Percentiles rank a stretch among this genome's conserved stretches.
Conservation (phyloP, 2,329 filamentous ascomycete genomes). For the Arthrobotrys sinensis region DNA sequence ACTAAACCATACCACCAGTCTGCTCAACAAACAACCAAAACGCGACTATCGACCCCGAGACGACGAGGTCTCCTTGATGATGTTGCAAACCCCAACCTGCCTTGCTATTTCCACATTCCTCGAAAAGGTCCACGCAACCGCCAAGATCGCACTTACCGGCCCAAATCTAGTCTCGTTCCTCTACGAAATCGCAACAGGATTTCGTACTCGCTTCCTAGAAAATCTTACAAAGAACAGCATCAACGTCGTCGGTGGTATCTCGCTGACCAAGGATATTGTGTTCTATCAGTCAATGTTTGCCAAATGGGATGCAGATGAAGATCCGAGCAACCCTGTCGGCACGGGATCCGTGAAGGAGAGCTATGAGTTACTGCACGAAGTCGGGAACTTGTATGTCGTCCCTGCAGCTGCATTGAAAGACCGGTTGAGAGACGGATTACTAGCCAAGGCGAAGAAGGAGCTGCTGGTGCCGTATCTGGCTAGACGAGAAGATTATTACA, state of each 20-base stretch:
- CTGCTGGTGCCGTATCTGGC: conserved; percentile 63
- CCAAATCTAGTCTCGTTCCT: conserved; percentile 86
- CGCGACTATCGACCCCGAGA: conserved; percentile 91
- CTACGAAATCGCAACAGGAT: conserved; percentile 84
- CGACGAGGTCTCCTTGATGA: conserved; percentile 79
- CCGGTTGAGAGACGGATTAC: conserved; percentile 68
- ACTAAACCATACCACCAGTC: conserved; percentile 81
- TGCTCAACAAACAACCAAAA: conserved; percentile 84
- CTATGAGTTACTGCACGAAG: conserved; percentile 90
- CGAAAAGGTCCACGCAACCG: conserved; percentile 75
- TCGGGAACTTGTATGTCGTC: conserved; percentile 96
- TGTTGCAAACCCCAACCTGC: conserved; percentile 88
- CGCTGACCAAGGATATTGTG: conserved; percentile 96
- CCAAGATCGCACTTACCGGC: conserved; percentile 81
- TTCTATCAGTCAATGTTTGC: conserved; percentile 90
- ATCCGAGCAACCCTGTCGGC: conserved; percentile 65
- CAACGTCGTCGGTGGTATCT: conserved; percentile 91
- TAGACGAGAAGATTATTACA: conserved; percentile 64
- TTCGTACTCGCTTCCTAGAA: conserved; percentile 85
- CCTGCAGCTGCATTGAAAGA: conserved; percentile 71
- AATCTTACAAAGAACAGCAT: conserved; percentile 96
- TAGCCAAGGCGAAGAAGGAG: conserved; percentile 64
- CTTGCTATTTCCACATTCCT: conserved; percentile 86
- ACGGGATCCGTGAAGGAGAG: conserved; percentile 73
- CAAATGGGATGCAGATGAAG: conserved; percentile 79